Evolutionary conservation across 2,329 filamentous ascomycete genomes (phyloP).

Genomic region (Fusarium sp.): DNA sequence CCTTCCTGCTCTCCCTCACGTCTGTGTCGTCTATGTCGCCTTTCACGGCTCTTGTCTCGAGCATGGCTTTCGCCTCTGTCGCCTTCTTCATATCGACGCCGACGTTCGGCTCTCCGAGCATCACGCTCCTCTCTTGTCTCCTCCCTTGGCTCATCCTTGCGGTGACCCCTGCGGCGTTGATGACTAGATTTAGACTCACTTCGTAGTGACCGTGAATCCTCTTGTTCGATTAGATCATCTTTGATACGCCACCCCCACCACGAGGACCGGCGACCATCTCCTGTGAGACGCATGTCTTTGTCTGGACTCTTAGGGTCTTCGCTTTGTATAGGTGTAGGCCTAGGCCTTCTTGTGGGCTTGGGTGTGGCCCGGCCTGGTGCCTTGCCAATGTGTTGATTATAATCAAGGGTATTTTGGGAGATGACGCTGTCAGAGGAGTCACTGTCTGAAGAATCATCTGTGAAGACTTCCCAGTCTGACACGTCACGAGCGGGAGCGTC

Average conservation of each 20-base stretch:
- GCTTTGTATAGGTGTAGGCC: constrained; percentile 29
- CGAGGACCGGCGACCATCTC: constrained; percentile 6
- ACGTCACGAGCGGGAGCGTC: constrained; percentile 35
- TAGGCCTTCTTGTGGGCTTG: too few relatives aligned
- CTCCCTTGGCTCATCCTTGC: constrained; percentile 1
- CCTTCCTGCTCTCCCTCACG: constrained; percentile 21
- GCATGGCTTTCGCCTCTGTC: constrained; percentile 19
- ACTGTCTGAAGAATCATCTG: constrained; percentile 31
- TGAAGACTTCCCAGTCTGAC: constrained; percentile 32
- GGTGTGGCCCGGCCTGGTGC: too few relatives aligned
- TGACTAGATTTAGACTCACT: constrained; percentile 17
- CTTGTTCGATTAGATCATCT: constrained; percentile 23
- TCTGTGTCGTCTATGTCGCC: constrained; percentile 24
- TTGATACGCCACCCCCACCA: constrained; percentile 31
- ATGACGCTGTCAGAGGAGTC: constrained; percentile 28
- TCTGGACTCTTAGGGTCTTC: constrained; percentile 30
- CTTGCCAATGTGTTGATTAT: constrained; percentile 3
- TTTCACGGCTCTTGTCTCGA: constrained; percentile 26
- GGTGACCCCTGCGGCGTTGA: constrained; percentile 19
- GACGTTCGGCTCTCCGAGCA: constrained; percentile 28
- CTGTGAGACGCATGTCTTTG: constrained; percentile 28
- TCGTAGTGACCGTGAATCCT: constrained; percentile 19
- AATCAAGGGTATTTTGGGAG: constrained; percentile 33
- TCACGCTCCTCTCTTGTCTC: constrained; percentile 25
- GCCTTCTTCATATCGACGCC: constrained; percentile 20